phyloP scores from a whole-genome alignment of 2,329 filamentous ascomycete genomes.

The Neophaeococcomyces aloes region DNA sequence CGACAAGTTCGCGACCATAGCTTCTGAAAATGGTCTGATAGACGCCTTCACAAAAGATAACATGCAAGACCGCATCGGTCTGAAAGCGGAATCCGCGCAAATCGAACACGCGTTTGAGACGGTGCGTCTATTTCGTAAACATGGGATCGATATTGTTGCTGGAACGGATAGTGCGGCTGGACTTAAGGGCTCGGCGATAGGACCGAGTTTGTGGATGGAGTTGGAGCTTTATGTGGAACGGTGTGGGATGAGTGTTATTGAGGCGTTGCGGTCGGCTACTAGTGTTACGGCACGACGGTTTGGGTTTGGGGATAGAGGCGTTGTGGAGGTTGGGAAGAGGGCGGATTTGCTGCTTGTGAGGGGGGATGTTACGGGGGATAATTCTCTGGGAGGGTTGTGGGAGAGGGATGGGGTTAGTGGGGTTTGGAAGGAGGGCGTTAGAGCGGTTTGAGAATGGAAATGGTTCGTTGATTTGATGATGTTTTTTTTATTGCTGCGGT shows the following conservation, averaged over 20 bases:
- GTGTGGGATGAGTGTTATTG: constrained; percentile 21
- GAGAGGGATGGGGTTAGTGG: constrained; percentile 15
- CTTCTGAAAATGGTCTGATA: constrained; percentile 18
- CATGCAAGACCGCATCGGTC: constrained; percentile 22
- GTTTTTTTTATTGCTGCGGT: too few relatives aligned
- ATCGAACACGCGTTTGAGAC: constrained; percentile 18
- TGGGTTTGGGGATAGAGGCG: constrained; percentile 24
- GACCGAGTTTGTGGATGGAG: constrained; percentile 23
- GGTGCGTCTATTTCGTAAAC: constrained; percentile 18
- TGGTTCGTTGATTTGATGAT: too few relatives aligned
- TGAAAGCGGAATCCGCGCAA: constrained; percentile 18
- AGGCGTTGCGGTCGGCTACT: constrained; percentile 24
- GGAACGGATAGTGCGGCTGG: constrained; percentile 24
- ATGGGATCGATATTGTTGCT: constrained; percentile 25
- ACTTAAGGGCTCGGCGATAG: constrained; percentile 18
- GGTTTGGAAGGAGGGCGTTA: constrained; percentile 21
- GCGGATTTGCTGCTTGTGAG: constrained; percentile 22
- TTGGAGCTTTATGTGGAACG: constrained; percentile 23
- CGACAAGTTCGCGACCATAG: constrained; percentile 19
- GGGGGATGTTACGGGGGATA: constrained; percentile 17
- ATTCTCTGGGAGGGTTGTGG: constrained; percentile 17
- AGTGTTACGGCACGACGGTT: constrained; percentile 21
- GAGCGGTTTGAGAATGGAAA: constrained; percentile 9
- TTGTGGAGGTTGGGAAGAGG: constrained; percentile 19
- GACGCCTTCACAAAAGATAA: constrained; percentile 21